Base-by-base conservation (phyloP, 148 eudicot species). In the Nepenthes mirabilis region DNA sequence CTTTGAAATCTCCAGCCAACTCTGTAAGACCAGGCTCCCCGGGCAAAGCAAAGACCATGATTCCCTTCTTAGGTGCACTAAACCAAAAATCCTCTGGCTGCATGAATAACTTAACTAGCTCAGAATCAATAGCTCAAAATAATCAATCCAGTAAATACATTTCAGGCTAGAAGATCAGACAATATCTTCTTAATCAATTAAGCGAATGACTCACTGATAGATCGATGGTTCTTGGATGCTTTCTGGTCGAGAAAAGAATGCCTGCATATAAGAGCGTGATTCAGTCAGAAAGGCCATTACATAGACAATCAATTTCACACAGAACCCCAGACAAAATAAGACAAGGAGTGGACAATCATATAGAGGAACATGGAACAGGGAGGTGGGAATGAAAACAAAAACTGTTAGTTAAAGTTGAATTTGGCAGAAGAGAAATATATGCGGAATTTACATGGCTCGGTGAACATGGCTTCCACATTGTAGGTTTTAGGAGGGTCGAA, bases 41-140 rank as follows among this genome's bases (percentile, higher is more conserved):
- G 47, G 97, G 99, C 61, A 94, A 72, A 52, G 97, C 99, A 78
- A 94, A 94, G 61, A 94, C 97, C 89, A 86, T 81, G 53, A 89
- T 75, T 61, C 99, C 99, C 73, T 84, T 94, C 77, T 78, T 89
- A 34, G 99, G 97, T 61, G 97, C 95, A 79, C 72, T 82, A 79
- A 94, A 94, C 99, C 99, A 94, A 79, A 79, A 86, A 62, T 84
- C 95, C 70, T 94, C 99, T 50, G 99, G 83, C 99, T 94, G 90
- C 75, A 67, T 36, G 50, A n/a, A 64, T 6, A 66, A 35, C 11
- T n/a, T 56, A 5, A 70, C 9, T 14, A 56, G 48, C 36, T 69
- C 43, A 74, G 34, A 62, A 23, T 58, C 47, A 43, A 58, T 2
- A 40, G 48, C 8, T 62, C 37, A 43, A 63, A 60, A 47, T 11